Evolutionary conservation across 1,284 basidiomycete genomes (phyloP).

Genomic region (Tilletiaria anomala): DNA sequence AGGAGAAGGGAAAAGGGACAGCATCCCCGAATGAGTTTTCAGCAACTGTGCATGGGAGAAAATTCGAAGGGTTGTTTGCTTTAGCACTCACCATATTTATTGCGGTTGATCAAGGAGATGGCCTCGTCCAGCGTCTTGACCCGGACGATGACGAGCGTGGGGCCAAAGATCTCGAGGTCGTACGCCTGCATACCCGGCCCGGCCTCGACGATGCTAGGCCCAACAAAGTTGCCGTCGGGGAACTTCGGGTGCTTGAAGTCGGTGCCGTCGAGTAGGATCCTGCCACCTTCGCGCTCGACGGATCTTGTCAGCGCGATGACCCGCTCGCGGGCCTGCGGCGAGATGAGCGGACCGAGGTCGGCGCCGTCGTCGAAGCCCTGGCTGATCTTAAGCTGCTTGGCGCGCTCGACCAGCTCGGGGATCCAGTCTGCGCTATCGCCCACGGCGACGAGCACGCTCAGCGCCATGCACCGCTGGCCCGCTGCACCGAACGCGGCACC

Average conservation of each 20-base stretch:
- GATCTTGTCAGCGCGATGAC: constrained; percentile 66
- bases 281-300: constrained; percentile 62
- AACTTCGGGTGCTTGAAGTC: constrained; percentile 57
- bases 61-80: too few species aligned
- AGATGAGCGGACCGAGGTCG: constrained; percentile 91
- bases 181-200: constrained; percentile 74
- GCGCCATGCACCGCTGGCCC: constrained; percentile 65
- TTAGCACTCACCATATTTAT: constrained; percentile 44
- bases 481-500: constrained; percentile 96
- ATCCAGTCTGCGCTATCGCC: constrained; percentile 71
- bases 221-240: constrained; percentile 85
- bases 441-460: constrained; percentile 56
- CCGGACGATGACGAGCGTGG: constrained; percentile 64
- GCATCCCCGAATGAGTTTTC: neutral
- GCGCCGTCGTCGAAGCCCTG: constrained; percentile 77
- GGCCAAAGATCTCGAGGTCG: constrained; percentile 74
- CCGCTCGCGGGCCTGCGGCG: constrained; percentile 65
- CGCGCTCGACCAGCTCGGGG: constrained; percentile 69
- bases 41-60: neutral
- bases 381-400: constrained; percentile 64
- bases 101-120: constrained; percentile 71
- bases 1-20: neutral
- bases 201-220: constrained; percentile 77
- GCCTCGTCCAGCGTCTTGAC: constrained; percentile 83
- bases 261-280: constrained; percentile 75